Evolutionary conservation across 2,329 filamentous ascomycete species (phyloP).

Genomic region (Monilinia fructigena): DNA sequence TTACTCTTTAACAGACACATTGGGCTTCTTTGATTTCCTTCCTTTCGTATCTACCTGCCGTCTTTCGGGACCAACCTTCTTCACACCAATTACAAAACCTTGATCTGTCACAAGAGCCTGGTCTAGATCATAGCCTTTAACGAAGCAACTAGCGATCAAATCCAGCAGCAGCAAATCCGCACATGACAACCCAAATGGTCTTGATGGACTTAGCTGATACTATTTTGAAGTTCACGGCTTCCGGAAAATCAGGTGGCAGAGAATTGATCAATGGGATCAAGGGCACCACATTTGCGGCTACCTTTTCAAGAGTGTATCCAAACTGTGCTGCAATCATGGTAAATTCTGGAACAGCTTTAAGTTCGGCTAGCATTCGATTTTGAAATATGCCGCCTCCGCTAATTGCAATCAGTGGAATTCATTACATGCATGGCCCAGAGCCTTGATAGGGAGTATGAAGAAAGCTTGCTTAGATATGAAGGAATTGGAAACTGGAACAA

Average conservation of each 20-base stretch:
- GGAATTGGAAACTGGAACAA: background rate
- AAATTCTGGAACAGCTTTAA: background rate
- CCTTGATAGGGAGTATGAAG: background rate
- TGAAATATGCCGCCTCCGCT: constrained; percentile 1
- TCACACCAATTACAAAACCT: constrained; percentile 28
- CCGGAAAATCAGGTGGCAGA: background rate
- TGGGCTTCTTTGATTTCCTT: background rate
- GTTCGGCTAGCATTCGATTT: background rate
- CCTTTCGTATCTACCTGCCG: background rate
- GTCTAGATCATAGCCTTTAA: constrained; percentile 49
- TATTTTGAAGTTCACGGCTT: background rate
- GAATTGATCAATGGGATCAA: background rate
- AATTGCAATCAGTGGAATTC: background rate
- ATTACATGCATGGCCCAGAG: background rate
- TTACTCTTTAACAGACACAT: background rate
- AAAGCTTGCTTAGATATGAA: background rate
- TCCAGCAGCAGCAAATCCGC: constrained; percentile 48
- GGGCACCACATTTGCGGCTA: background rate
- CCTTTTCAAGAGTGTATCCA: background rate
- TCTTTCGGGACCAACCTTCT: background rate
- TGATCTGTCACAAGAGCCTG: constrained; percentile 47
- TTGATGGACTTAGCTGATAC: constrained; percentile 53
- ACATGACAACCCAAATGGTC: constrained; percentile 54
- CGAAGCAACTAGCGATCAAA: constrained; percentile 50
- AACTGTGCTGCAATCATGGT: background rate